Conservation (phyloP, 2,329 filamentous ascomycete genomes). For the Colletotrichum sojae region DNA sequence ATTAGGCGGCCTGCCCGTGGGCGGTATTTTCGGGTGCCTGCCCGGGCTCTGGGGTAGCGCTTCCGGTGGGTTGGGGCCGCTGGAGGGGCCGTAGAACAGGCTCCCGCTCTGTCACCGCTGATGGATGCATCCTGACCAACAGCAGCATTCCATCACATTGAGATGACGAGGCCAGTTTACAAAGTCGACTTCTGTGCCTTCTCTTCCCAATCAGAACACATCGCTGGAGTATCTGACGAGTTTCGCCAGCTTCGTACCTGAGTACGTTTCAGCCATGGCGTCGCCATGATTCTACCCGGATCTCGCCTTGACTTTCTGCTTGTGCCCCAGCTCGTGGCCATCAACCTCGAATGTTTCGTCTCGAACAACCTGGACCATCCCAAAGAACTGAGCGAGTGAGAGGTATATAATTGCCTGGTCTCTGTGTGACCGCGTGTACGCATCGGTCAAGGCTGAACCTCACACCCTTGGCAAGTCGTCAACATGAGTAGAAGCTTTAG, state of each 20-base stretch:
- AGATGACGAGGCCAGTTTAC: too few species aligned
- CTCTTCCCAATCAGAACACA: not conserved
- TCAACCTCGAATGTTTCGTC: constrained; percentile 1
- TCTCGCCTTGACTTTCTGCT: constrained; percentile 16
- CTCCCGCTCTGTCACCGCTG: not conserved
- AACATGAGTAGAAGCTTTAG: not conserved
- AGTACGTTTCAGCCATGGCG: constrained; percentile 4
- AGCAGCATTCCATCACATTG: not conserved
- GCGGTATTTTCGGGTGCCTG: constrained; percentile 1
- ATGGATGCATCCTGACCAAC: not conserved
- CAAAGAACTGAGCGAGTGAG: not conserved
- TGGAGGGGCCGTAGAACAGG: not conserved
- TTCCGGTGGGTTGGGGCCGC: constrained; percentile 14
- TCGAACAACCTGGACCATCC: not conserved
- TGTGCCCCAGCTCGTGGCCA: not conserved
- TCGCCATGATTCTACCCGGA: not conserved
- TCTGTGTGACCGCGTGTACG: too few species aligned
- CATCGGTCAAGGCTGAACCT: too few species aligned
- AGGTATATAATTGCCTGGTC: not conserved
- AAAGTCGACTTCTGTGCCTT: too few species aligned
- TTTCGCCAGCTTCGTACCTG: not conserved
- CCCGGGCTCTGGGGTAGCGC: constrained; percentile 27
- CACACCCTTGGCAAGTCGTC: not conserved
- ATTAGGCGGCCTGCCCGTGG: not conserved
- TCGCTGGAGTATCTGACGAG: too few species aligned